These are phyloP conservation scores for Acorus gramineus DNA, from an alignment of 106 monocot species.

Conservation along the genomic window DNA sequence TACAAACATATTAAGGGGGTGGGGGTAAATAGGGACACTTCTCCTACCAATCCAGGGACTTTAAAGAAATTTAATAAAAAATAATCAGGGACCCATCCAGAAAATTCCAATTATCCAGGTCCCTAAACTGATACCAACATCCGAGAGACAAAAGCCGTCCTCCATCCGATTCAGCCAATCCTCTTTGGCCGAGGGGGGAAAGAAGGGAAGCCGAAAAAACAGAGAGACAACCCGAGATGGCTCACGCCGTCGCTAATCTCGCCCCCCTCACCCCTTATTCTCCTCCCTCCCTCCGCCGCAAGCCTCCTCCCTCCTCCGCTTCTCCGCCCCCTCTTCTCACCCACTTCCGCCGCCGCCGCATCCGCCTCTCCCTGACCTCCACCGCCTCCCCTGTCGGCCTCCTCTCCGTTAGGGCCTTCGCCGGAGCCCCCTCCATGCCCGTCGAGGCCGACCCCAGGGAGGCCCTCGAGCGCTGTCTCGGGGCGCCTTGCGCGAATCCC, in stretches of 20 bases:
- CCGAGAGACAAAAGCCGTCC: no score
- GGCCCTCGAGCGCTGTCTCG: slow-evolving; percentile 63
- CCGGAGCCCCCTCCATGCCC: slow-evolving; percentile 8
- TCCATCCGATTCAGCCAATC: no score
- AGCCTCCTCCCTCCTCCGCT: slow-evolving; percentile 5
- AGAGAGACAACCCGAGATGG: no score
- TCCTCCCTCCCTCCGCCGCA: slow-evolving; percentile 3
- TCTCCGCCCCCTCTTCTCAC: neutral
- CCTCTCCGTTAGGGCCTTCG: neutral
- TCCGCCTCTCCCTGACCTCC: neutral
- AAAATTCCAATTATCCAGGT: no score
- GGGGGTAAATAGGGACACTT: no score
- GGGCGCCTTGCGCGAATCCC: slow-evolving; percentile 4
- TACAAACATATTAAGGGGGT: no score
- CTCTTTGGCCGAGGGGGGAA: no score
- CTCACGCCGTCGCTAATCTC: slow-evolving; percentile 22
- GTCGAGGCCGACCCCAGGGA: slow-evolving; percentile 17
- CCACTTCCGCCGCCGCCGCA: neutral
- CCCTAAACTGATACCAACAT: no score
- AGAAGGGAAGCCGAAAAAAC: no score
- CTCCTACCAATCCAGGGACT: no score
- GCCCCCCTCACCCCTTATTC: slow-evolving; percentile 2
- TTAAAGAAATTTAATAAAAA: no score
- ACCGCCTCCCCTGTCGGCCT: neutral
- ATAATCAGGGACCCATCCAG: no score